Conservation (phyloP, 2,329 filamentous ascomycete species). For the Aspergillus cejpii region DNA sequence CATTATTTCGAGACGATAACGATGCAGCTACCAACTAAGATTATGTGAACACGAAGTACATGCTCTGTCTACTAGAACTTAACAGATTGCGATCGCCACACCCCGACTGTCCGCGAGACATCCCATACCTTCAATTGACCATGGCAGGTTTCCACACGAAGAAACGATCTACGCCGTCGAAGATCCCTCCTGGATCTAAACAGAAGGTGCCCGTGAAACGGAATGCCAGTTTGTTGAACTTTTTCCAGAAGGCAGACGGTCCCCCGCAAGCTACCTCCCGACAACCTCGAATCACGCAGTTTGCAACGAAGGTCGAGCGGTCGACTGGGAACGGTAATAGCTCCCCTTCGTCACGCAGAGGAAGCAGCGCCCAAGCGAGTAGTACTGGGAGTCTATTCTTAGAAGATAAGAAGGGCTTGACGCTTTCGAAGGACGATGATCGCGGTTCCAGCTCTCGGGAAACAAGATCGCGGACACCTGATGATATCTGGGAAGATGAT, state of each 20-base stretch:
- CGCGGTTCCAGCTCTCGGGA: background rate
- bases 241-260: slow-evolving; percentile 64
- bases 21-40: background rate
- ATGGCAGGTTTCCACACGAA: slow-evolving; percentile 24
- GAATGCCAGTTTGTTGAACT: slow-evolving; percentile 64
- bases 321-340: slow-evolving; percentile 21
- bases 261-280: slow-evolving; percentile 43
- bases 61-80: background rate
- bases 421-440: slow-evolving; percentile 2
- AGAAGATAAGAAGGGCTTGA: slow-evolving; percentile 26
- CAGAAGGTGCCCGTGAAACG: slow-evolving; percentile 20
- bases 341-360: slow-evolving; percentile 11
- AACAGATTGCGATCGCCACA: background rate
- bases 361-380: slow-evolving; percentile 6
- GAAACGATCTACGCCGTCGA: slow-evolving; percentile 24
- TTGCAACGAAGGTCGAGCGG: slow-evolving; percentile 26
- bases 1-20: background rate
- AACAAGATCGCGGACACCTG: slow-evolving; percentile 26
- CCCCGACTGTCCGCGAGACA: too few species aligned
- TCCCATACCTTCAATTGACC: background rate
- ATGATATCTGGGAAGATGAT: slow-evolving; percentile 32
- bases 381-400: slow-evolving; percentile 30
- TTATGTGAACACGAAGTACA: background rate
- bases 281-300: slow-evolving; percentile 51
- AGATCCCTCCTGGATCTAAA: slow-evolving; percentile 10